Conservation (phyloP, 768 basidiomycete genomes). For the Megacollybia marginata region DNA sequence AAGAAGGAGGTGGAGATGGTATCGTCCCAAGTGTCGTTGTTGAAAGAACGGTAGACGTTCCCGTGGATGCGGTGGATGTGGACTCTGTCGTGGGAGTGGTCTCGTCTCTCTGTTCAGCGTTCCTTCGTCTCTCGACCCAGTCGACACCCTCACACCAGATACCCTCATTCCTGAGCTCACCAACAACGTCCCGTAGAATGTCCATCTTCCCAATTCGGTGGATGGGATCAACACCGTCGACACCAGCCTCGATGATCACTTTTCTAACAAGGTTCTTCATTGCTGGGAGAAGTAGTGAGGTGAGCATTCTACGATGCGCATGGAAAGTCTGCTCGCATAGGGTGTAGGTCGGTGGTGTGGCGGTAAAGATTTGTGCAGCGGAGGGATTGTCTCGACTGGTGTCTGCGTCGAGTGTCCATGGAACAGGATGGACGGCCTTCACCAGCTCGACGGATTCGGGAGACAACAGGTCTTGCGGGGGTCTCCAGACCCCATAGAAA, state of each 20-base stretch:
- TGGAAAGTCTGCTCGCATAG: slow-evolving; percentile 62
- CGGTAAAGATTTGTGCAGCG: slow-evolving; percentile 37
- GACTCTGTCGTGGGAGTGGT: too few relatives aligned
- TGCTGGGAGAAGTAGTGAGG: slow-evolving; percentile 54
- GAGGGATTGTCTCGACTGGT: slow-evolving; percentile 39
- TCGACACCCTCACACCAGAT: slow-evolving; percentile 75
- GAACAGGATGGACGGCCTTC: slow-evolving; percentile 42
- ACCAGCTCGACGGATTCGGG: slow-evolving; percentile 13
- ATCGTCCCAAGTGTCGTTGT: too few relatives aligned
- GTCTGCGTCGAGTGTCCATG: slow-evolving; percentile 40
- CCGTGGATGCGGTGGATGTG: too few relatives aligned
- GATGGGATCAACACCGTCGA: too few relatives aligned
- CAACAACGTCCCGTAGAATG: too few relatives aligned
- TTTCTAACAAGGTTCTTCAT: too few relatives aligned
- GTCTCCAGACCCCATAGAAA: slow-evolving; percentile 39
- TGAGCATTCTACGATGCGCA: slow-evolving; percentile 52
- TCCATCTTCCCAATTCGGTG: too few relatives aligned
- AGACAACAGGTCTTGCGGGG: slow-evolving; percentile 9
- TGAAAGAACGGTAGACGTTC: too few relatives aligned
- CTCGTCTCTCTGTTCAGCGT: slow-evolving; percentile 40
- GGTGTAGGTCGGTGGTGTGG: slow-evolving; percentile 41
- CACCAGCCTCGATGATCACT: too few relatives aligned
- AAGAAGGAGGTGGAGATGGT: too few relatives aligned
- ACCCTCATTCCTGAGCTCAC: slow-evolving; percentile 49
- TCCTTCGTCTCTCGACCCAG: slow-evolving; percentile 72